A percentile compares a stretch with the other conserved stretches of the same genome.
Conservation (phyloP, 192 early-diverging fungal species). For the Umbelopsis vinacea region DNA sequence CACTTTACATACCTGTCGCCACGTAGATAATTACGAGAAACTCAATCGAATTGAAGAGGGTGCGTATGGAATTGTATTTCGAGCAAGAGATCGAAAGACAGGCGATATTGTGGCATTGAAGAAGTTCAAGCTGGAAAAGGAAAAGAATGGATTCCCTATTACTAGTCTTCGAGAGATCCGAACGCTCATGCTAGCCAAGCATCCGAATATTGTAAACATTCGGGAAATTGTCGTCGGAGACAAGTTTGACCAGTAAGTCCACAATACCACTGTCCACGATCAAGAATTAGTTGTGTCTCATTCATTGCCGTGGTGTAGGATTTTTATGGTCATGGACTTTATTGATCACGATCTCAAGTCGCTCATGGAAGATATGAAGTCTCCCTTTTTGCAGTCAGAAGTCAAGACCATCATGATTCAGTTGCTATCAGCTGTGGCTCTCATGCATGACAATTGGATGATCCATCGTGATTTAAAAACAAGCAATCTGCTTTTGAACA, state of each 20-base stretch:
- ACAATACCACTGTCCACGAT: neutral
- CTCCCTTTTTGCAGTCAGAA: conserved; percentile 85
- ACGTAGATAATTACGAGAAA: conserved; percentile 87
- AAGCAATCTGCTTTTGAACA: conserved; percentile 63
- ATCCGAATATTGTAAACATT: conserved; percentile 84
- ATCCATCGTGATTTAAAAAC: conserved; percentile 75
- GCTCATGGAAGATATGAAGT: conserved; percentile 83
- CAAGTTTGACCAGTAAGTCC: conserved; percentile 54
- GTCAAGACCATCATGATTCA: conserved; percentile 80
- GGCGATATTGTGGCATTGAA: conserved; percentile 69
- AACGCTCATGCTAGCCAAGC: conserved; percentile 75
- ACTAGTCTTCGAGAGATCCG: conserved; percentile 81
- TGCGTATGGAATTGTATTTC: conserved; percentile 94
- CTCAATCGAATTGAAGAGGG: conserved; percentile 98
- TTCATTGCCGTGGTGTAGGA: conserved; percentile 48
- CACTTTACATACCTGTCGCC: conserved; percentile 63
- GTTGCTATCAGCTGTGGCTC: conserved; percentile 61
- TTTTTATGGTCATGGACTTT: conserved; percentile 98
- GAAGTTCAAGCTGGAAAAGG: conserved; percentile 61
- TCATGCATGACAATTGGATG: conserved; percentile 71
- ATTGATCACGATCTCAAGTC: conserved; percentile 94
- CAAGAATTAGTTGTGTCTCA: neutral
- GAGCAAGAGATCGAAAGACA: conserved; percentile 81
- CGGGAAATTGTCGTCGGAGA: conserved; percentile 78
- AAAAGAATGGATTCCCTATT: conserved; percentile 77